Evolutionary conservation across 2,329 filamentous ascomycete genomes (phyloP).

Genomic region (Eutypella sp.): DNA sequence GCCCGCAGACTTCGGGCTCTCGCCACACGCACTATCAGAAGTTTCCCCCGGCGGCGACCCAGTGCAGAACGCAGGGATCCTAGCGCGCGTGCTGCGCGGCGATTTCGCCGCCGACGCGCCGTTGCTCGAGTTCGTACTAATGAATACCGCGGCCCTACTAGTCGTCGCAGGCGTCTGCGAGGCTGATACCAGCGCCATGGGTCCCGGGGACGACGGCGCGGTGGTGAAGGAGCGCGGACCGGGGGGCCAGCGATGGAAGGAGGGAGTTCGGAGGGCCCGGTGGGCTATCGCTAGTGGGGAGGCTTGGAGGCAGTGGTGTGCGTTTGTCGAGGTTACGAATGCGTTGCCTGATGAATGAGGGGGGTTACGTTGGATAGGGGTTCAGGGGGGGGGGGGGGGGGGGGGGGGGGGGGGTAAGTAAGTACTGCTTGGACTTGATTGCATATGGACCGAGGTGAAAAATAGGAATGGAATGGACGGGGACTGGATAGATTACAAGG

Average conservation of each 20-base stretch:
- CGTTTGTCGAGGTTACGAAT: slow-evolving; percentile 81
- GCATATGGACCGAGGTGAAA: too few species aligned
- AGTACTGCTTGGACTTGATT: not conserved
- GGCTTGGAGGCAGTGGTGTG: slow-evolving; percentile 76
- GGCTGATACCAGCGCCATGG: slow-evolving; percentile 73
- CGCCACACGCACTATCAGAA: slow-evolving; percentile 64
- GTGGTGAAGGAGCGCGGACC: slow-evolving; percentile 81
- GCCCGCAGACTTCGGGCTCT: slow-evolving; percentile 83
- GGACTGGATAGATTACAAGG: too few species aligned
- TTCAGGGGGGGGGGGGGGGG: not conserved
- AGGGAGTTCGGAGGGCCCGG: slow-evolving; percentile 79
- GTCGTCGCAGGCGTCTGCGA: slow-evolving; percentile 86
- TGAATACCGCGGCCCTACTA: slow-evolving; percentile 87
- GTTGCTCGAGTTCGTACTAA: slow-evolving; percentile 86
- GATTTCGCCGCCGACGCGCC: slow-evolving; percentile 72
- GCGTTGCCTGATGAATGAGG: slow-evolving; percentile 22
- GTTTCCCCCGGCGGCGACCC: slow-evolving; percentile 85
- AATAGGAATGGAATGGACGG: too few species aligned
- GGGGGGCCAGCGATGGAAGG: slow-evolving; percentile 87
- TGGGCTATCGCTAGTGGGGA: slow-evolving; percentile 85
- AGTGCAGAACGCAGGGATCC: slow-evolving; percentile 78
- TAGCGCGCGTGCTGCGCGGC: slow-evolving; percentile 70
- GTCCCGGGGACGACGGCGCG: slow-evolving; percentile 70
- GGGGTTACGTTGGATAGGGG: not conserved
- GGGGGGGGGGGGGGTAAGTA: not conserved